Evolutionary conservation across 169 alveolate species (phyloP), one percentile per base, ranked within the genome.

Genomic region (Cardiosporidium cionae): DNA sequence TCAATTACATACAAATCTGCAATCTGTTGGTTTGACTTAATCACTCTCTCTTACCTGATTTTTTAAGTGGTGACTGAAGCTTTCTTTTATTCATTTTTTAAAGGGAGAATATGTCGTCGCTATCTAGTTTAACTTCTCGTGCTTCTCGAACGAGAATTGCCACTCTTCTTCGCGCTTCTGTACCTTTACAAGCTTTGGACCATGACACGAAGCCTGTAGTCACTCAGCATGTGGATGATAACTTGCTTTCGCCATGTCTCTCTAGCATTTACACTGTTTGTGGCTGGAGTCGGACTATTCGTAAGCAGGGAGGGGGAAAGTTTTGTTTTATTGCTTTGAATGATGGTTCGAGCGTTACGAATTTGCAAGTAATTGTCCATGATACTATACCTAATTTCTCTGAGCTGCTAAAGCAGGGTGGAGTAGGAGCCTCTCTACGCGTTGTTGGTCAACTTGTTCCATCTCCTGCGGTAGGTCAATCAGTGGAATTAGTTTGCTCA

Each of bases 281-380:
- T 53, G 99, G 99, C 25, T 97, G 99, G 99, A 94, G 96, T 34
- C 94, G 92, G 78, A 91, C 98, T 0, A 87, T 91, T 22, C 83
- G 99, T 62, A 89, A 82, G 74, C 95, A 91, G 54, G 98, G 98
- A 58, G 95, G 95, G 32, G 98, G 83, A 25, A 32, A 84, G 32
- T 86, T 96, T 37, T 80, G 91, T 33, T 97, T 97, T 84, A 86
- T 97, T 29, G 94, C 91, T 54, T 64, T 97, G 37, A 94, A 93
- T 85, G 99, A 97, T 83, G 99, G 99, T 6, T 88, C 98, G 36
- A 81, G 94, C 72, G 79, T 90, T 29, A 86, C 89, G 58, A 87
- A 88, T 73, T 74, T 97, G 53, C 97, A 97, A 77, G 84, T 94
- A n/a, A 92, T 97, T n/a, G 95, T 95, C 22, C 91, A 94, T 3